Evolutionary conservation across 441 rosid genomes (phyloP), one percentile per base, ranked within the genome.

Genomic region (Erodium chrysanthum): DNA sequence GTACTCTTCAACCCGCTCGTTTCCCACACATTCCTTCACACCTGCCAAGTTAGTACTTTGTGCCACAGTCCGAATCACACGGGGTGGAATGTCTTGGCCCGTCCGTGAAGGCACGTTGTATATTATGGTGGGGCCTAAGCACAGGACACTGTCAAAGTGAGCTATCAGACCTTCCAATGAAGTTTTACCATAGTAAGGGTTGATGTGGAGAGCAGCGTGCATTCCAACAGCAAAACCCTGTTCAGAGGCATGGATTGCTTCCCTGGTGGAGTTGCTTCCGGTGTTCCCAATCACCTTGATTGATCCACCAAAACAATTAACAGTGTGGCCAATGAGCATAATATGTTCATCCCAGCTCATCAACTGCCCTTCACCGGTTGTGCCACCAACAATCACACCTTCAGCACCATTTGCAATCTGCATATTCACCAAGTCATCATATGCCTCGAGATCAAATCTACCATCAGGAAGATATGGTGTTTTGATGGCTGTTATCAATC

Each of bases 281-380:
- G 95, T 86, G 84, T 92, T 92, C 22, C 96, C 93, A 62, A 92
- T 83, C 44, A 92, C 95, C 80, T 86, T 89, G 72, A 89, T 77
- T 2, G 83, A 80, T 62, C 83, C 83, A 2, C 96, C 97, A 21
- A 88, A 92, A 71, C 89, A 92, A 21, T 88, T 88, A 2, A 89
- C 97, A 0, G 91, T 91, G 73, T 88, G 96, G 31, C 94, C 96
- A 52, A 86, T 91, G 66, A 88, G 94, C 94, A 88, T 89, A 67
- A 89, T 86, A 74, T 92, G 96, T 64, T 92, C 97, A 29, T 92
- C 97, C 97, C 97, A 92, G 75, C 93, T 88, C 96, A 92, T 92
- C 66, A 89, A 52, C 33, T 92, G 96, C 7, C 97, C 98, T 79
- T 92, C 97, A 25, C 97, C 97, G 0, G 97, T 92, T 18, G 90